A percentile compares a stretch with the other conserved stretches of the same genome.
Evolutionary conservation across 306 rosid genomes (phyloP).

Genomic region (Geum urbanum): DNA sequence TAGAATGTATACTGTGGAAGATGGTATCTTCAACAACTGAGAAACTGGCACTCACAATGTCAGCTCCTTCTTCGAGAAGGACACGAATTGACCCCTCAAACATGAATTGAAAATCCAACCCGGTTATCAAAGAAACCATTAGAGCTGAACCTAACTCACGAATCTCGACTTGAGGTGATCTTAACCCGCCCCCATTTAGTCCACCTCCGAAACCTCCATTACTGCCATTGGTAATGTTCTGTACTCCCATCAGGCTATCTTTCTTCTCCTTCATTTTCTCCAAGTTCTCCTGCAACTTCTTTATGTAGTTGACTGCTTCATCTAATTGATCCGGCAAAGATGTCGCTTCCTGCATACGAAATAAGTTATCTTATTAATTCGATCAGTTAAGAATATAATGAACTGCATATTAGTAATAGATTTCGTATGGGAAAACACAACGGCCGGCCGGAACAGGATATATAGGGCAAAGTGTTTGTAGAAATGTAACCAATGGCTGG

Average conservation of each 20-base stretch:
- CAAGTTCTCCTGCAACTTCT: slow-evolving; percentile 49
- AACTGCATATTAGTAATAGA: neutral
- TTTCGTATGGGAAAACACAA: neutral
- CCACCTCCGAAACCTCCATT: neutral
- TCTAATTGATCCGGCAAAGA: slow-evolving; percentile 52
- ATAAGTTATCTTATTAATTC: neutral
- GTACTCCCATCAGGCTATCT: slow-evolving; percentile 29
- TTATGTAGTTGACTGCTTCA: slow-evolving; percentile 64
- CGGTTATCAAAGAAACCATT: slow-evolving; percentile 49
- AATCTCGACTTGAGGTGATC: slow-evolving; percentile 53
- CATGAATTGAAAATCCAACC: slow-evolving; percentile 48
- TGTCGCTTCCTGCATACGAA: slow-evolving; percentile 28
- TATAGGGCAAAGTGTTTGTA: neutral
- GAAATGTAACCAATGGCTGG: neutral
- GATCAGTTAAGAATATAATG: neutral
- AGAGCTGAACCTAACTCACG: slow-evolving; percentile 43
- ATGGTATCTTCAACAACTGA: slow-evolving; percentile 34
- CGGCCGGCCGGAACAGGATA: neutral
- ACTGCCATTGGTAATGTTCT: neutral
- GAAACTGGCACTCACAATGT: slow-evolving; percentile 55
- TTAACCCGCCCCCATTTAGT: neutral
- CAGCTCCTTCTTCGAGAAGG: slow-evolving; percentile 59
- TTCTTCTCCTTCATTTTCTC: slow-evolving; percentile 68
- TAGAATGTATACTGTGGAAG: slow-evolving; percentile 55
- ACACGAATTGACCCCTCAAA: slow-evolving; percentile 46